phyloP scores from a whole-genome alignment of 2,329 filamentous ascomycete genomes.

The Paracamarosporium sp. region DNA sequence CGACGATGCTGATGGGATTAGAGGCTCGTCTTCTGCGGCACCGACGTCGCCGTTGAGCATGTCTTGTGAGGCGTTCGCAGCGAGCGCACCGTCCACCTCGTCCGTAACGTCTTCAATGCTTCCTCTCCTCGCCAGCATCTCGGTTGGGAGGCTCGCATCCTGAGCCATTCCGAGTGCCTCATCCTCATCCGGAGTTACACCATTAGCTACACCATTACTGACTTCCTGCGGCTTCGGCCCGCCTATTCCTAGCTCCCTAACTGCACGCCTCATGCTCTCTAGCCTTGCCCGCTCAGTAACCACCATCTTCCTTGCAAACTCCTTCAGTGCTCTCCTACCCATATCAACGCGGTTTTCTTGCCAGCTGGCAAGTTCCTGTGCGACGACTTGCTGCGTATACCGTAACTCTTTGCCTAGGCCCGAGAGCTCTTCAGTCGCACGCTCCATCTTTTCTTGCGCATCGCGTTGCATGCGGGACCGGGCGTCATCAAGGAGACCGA shows the following conservation, averaged over 20 bases:
- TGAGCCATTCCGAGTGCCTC: not conserved
- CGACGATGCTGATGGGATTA: not conserved
- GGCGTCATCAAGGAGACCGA: slow-evolving; percentile 85
- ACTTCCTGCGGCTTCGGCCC: not conserved
- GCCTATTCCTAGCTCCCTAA: slow-evolving; percentile 61
- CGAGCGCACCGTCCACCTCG: slow-evolving; percentile 14
- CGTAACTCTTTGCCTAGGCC: slow-evolving; percentile 81
- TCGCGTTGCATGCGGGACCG: slow-evolving; percentile 83
- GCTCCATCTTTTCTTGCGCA: slow-evolving; percentile 78
- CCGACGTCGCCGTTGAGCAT: slow-evolving; percentile 21
- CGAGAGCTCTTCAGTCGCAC: slow-evolving; percentile 72
- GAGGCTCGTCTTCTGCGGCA: slow-evolving; percentile 10
- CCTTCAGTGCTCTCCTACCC: slow-evolving; percentile 75
- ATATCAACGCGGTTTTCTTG: slow-evolving; percentile 85
- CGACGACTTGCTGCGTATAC: slow-evolving; percentile 93
- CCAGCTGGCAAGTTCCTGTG: slow-evolving; percentile 90
- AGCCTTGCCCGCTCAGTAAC: slow-evolving; percentile 80
- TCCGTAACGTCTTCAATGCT: slow-evolving; percentile 21
- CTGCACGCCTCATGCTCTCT: slow-evolving; percentile 79
- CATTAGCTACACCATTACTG: not conserved
- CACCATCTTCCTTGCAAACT: slow-evolving; percentile 79
- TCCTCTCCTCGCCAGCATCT: slow-evolving; percentile 6
- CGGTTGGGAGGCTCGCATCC: slow-evolving; percentile 1
- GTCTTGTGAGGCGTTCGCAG: slow-evolving; percentile 2
- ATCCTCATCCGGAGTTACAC: not conserved